Base-by-base conservation (phyloP, 345 rosid genomes). In the Salix dunnii region DNA sequence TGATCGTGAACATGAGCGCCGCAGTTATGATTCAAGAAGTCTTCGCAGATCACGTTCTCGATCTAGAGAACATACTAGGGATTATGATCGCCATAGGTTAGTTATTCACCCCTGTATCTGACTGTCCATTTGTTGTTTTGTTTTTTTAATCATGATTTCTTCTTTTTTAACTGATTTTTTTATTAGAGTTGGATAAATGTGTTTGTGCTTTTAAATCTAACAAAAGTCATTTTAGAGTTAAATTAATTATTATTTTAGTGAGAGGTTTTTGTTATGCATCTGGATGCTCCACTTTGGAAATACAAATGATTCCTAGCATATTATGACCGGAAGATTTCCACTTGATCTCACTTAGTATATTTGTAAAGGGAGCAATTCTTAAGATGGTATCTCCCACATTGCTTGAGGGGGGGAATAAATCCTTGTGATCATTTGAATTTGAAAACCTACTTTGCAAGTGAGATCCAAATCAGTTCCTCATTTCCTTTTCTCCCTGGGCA, bases 31-130 rank as follows among this genome's bases (percentile, higher is more conserved):
- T 71, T 86, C 98, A 31, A 89, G 93, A 88, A 89, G 89, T 78
- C 79, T 83, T 60, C 93, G 84, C 58, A 89, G 96, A 79, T 95
- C 99, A 0, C 94, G 92, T 43, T 95, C 99, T 23, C 86, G 93
- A 71, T 95, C 99, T 7, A 86, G 76, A 85, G 98, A 94, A 75
- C 92, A 79, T 60, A 80, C 91, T 1, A 87, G 97, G 84, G 96
- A 93, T 79, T 85, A 89, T 87, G 94, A 93, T 77, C 91, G 91
- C 74, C 96, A 85, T 89, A 91, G 98, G 98, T 93, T 93, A 83
- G 68, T 48, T 35, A 28, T 23, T 35, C 40, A n/a, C 21, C 66
- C 23, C 6, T 30, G 5, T 51, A 21, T 36, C 6, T 8, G 30
- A 20, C 20, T 66, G 35, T 7, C 6, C 48, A 3, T 40, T 18